A percentile compares a stretch with the other conserved stretches of the same genome.
Conservation (phyloP, 306 rosid species). For the Sechiopsis laciniata region DNA sequence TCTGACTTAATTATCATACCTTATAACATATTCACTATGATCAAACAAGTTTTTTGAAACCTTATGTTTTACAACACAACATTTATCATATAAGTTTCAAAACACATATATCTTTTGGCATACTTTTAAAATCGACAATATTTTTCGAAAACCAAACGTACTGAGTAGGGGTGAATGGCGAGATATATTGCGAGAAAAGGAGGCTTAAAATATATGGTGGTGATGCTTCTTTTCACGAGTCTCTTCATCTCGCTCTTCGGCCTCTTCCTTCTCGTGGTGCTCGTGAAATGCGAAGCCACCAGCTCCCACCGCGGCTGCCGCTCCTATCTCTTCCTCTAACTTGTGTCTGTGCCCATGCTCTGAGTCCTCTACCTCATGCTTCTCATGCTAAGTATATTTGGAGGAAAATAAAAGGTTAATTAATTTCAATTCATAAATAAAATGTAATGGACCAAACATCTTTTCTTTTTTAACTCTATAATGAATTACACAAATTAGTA, state of each 20-base stretch:
- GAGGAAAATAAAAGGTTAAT: neutral
- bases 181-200: neutral
- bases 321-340: slow-evolving; percentile 68
- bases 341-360: slow-evolving; percentile 65
- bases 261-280: slow-evolving; percentile 59
- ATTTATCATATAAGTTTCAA: neutral
- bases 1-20: too few relatives aligned
- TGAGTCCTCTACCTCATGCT: slow-evolving; percentile 54
- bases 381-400: slow-evolving; percentile 37
- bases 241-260: slow-evolving; percentile 27
- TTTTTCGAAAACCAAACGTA: neutral
- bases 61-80: neutral
- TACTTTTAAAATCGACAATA: neutral
- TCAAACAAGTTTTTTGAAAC: neutral
- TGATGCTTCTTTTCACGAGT: neutral
- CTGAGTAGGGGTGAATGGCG: neutral
- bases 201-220: neutral
- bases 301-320: slow-evolving; percentile 47
- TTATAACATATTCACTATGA: neutral
- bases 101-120: neutral
- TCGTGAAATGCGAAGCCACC: slow-evolving; percentile 77
- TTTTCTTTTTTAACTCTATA: too few relatives aligned
- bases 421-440: neutral
- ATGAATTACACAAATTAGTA: too few relatives aligned
- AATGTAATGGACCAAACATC: neutral